Evolutionary conservation across 768 basidiomycete species (phyloP), one percentile per base, ranked within the genome.

Genomic region (Gloeostereum incarnatum): DNA sequence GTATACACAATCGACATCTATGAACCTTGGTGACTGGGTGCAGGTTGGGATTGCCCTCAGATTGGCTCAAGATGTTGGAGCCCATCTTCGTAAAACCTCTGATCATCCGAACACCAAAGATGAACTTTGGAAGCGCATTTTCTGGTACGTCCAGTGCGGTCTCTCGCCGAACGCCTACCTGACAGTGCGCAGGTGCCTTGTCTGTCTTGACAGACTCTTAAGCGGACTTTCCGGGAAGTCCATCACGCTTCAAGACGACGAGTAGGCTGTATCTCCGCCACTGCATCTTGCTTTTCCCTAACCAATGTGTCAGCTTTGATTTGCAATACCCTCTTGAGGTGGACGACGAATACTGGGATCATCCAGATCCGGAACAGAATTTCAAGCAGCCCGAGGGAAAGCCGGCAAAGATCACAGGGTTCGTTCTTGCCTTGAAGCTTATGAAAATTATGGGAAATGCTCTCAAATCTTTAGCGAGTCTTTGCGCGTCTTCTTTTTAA

Each of bases 321-420:
- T 62, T 81, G 5, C 84, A 86, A 37, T 58, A 78, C 4, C 73
- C 71, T 1, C 58, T 78, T 2, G 69, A 69, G 39, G 77, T 78
- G 30, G 72, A 74, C 46, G 81, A 85, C 45, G 79, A 81, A 51
- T 85, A 77, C 46, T 89, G 84, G 84, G 68, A 75, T 13, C 59
- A 57, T 26, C 58, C 61, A 20, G 77, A 78, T 44, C 73, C 73
- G 0, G 60, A 66, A 2, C 62, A 68, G 29, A 69, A 68, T 13
- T 86, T 82, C 55, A 61, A 71, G 38, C 85, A 87, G 50, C 86
- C 85, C 1, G 48, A 59, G 5, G 66, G 61, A 6, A 73, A 67
- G 49, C 73, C 77, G 0, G 78, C 76, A 1, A 54, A 52, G 2
- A 60, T 83, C 3, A 48, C 75, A 1, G 78, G 65, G 43, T 81